These are phyloP conservation scores for Chimonanthus praecox DNA, from an alignment of 164 flowering plant genomes.

Conservation along the genomic window DNA sequence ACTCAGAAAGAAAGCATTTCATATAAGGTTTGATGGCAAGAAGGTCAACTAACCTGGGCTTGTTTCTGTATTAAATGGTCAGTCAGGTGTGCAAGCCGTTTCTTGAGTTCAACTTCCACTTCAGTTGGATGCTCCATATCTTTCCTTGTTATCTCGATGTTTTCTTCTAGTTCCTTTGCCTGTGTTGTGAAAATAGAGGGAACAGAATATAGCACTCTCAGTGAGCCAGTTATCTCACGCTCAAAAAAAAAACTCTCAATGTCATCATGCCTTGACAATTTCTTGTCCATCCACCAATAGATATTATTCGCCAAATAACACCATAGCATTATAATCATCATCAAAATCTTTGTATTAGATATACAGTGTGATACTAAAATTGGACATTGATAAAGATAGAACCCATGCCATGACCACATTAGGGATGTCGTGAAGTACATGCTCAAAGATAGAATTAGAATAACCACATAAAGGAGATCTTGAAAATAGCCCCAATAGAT, in stretches of 20 bases:
- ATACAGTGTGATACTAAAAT: too few relatives aligned
- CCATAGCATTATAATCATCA: too few relatives aligned
- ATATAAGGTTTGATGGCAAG: background rate
- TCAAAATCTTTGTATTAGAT: too few relatives aligned
- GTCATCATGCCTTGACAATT: background rate
- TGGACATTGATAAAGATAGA: too few relatives aligned
- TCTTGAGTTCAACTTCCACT: constrained; percentile 84
- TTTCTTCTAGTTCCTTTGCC: constrained; percentile 64
- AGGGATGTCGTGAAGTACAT: too few relatives aligned
- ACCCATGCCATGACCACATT: too few relatives aligned
- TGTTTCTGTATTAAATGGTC: constrained; percentile 97
- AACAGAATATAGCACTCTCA: background rate
- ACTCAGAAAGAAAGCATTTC: background rate
- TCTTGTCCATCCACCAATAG: background rate
- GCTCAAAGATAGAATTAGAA: too few relatives aligned
- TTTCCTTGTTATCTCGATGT: constrained; percentile 53
- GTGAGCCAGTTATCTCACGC: too few relatives aligned
- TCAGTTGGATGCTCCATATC: constrained; percentile 78
- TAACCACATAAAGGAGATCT: too few relatives aligned
- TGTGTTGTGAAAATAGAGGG: constrained; percentile 19
- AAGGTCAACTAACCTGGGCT: constrained; percentile 55
- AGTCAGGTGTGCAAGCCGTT: constrained; percentile 81
- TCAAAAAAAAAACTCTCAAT: background rate
- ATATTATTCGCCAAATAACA: background rate
- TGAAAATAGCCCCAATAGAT: too few relatives aligned